A percentile compares a stretch with the other conserved stretches of the same genome.
phyloP scores from a whole-genome alignment of 2,329 filamentous ascomycete species.

The Neobulgaria alba region DNA sequence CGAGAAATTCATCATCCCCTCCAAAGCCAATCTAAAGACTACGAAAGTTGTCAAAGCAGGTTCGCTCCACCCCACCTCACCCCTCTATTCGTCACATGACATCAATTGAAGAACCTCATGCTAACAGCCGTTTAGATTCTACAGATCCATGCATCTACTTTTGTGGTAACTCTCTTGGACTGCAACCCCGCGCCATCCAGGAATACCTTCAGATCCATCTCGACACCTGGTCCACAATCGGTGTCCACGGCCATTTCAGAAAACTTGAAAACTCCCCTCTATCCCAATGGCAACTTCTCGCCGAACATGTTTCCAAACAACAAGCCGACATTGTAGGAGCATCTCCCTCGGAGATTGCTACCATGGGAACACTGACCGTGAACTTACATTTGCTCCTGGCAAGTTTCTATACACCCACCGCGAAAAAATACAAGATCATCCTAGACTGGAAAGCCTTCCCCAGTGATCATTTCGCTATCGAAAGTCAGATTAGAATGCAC shows the following conservation, averaged over 20 bases:
- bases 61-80: conserved; percentile 10
- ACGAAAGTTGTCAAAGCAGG: conserved; percentile 41
- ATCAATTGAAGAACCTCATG: conserved; percentile 4
- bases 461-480: conserved; percentile 77
- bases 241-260: conserved; percentile 76
- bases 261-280: conserved; percentile 59
- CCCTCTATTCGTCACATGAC: conserved; percentile 10
- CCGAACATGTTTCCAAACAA: conserved; percentile 61
- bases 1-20: conserved; percentile 69
- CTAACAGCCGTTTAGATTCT: conserved; percentile 6
- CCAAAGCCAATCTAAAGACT: conserved; percentile 60
- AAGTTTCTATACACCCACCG: conserved; percentile 58
- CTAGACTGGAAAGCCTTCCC: conserved; percentile 80
- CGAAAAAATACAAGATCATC: conserved; percentile 55
- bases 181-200: conserved; percentile 64
- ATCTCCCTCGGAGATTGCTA: conserved; percentile 62
- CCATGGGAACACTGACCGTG: conserved; percentile 78
- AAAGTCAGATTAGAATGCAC: conserved; percentile 71
- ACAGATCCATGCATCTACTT: conserved; percentile 61
- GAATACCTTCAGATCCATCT: conserved; percentile 64
- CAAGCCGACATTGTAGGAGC: conserved; percentile 71
- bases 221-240: conserved; percentile 75
- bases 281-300: conserved; percentile 68
- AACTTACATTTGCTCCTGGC: conserved; percentile 63
- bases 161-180: conserved; percentile 81